Evolutionary conservation across 495 filamentous ascomycete species (phyloP), one percentile per base, ranked within the genome.

Genomic region (Neurospora tetrasperma): DNA sequence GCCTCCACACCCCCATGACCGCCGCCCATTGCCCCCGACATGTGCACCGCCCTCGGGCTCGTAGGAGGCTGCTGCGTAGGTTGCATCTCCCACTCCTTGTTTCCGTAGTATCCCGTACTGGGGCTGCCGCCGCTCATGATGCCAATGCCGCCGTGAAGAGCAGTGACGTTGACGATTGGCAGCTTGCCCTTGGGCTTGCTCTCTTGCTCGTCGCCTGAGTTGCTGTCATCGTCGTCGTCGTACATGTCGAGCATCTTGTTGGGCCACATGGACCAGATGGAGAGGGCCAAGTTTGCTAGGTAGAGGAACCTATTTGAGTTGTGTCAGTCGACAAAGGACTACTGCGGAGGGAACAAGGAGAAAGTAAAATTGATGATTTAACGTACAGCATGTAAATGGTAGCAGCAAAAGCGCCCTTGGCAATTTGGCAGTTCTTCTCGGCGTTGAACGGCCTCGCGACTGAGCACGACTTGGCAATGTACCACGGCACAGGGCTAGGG

Each of bases 401-500:
- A 6, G 90, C 85, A 8, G 89, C 92, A 78, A 95, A 96, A 3
- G 89, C 81, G 23, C 86, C 85, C 79, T 96, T 93, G 35, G 94
- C 92, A 80, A 93, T 89, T 76, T 85, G 77, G 83, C 94, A 98
- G 78, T 90, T 92, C 38, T 85, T 84, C n/a, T 88, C 82, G 68
- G 89, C 87, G 12, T 79, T 81, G 46, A 82, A 80, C 8, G 85
- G 79, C 27, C 79, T 80, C 0, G 92, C 91, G 14, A 94, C 87
- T 62, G 78, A 86, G 80, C 94, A 98, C 74, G 85, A 87, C 78
- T 93, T 92, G 44, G 89, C 88, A 76, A 98, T 89, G 77, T 96
- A 97, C 94, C 94, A 98, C 5, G 93, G 83, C 2, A 90, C 88
- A 8, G 85, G 83, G 74, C 92, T 90, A 8, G 88, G 89, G 73